Evolutionary conservation across 2,329 filamentous ascomycete genomes (phyloP).

Genomic region (Scytalidium sp.): DNA sequence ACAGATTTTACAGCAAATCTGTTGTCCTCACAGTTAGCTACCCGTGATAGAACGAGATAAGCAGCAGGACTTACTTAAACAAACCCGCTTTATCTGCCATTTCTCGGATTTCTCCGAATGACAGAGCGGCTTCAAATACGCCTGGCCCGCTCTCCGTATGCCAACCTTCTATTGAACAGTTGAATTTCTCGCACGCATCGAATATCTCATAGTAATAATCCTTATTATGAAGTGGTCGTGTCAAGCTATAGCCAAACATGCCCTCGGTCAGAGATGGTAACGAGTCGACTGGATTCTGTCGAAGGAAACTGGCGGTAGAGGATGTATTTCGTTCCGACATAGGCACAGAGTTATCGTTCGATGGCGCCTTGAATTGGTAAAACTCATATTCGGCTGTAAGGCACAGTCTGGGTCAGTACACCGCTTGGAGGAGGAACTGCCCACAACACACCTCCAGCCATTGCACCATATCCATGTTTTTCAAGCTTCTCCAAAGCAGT

Average conservation of each 20-base stretch:
- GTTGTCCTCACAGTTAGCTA: constrained; percentile 3
- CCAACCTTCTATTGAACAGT: constrained; percentile 87
- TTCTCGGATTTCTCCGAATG: constrained; percentile 80
- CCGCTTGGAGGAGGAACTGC: not conserved
- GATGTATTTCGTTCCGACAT: constrained; percentile 57
- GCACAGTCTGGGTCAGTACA: not conserved
- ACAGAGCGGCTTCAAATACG: constrained; percentile 91
- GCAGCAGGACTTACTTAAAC: constrained; percentile 67
- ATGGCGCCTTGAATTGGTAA: constrained; percentile 79
- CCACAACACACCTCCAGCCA: constrained; percentile 76
- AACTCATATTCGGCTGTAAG: constrained; percentile 86
- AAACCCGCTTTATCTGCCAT: constrained; percentile 92
- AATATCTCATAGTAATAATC: constrained; percentile 91
- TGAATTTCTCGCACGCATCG: constrained; percentile 73
- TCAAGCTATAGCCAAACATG: constrained; percentile 95
- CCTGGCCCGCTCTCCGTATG: constrained; percentile 92
- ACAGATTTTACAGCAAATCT: constrained; percentile 86
- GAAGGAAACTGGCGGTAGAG: constrained; percentile 71
- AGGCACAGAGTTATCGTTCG: constrained; percentile 35
- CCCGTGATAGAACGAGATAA: not conserved
- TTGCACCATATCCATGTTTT: constrained; percentile 69
- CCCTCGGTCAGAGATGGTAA: constrained; percentile 82
- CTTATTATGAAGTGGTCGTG: constrained; percentile 82
- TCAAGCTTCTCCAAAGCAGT: constrained; percentile 65
- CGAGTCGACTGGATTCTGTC: constrained; percentile 67